Evolutionary conservation across 192 early-diverging fungal genomes (phyloP).

Genomic region (Fimicolochytrium jonesii): DNA sequence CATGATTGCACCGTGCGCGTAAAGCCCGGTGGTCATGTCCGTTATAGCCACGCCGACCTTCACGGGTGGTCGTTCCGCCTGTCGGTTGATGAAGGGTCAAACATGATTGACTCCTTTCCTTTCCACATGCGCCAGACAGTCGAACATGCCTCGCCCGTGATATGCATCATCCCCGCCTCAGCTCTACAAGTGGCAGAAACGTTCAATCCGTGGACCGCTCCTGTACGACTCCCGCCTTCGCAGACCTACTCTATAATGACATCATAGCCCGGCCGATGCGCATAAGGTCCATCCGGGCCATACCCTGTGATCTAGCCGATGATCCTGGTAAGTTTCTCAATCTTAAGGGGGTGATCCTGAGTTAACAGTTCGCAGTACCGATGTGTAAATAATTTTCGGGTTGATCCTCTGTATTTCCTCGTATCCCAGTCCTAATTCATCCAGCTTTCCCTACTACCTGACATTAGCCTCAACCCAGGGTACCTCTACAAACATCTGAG

Average conservation of each 20-base stretch:
- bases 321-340: neutral
- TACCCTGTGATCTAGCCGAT: slow-evolving; percentile 57
- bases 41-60: slow-evolving; percentile 98
- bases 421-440: slow-evolving; percentile 70
- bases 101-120: too few relatives aligned
- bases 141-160: slow-evolving; percentile 73
- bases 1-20: slow-evolving; percentile 86
- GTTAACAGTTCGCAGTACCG: slow-evolving; percentile 43
- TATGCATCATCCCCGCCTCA: slow-evolving; percentile 94
- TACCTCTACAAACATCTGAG: neutral
- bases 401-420: slow-evolving; percentile 63
- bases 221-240: too few relatives aligned
- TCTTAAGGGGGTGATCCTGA: neutral
- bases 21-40: slow-evolving; percentile 70
- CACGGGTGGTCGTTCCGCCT: slow-evolving; percentile 73
- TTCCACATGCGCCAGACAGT: too few relatives aligned
- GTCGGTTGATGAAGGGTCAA: too few relatives aligned
- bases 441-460: slow-evolving; percentile 80
- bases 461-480: too few relatives aligned
- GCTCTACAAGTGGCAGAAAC: slow-evolving; percentile 1
- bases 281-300: slow-evolving; percentile 81
- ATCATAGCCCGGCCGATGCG: slow-evolving; percentile 81
- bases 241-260: slow-evolving; percentile 41
- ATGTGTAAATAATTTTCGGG: slow-evolving; percentile 80
- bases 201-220: neutral